Percentiles rank a stretch among this genome's conserved stretches.
phyloP scores from a whole-genome alignment of 2,329 filamentous ascomycete genomes.

The Neocatenulostroma microsporum region DNA sequence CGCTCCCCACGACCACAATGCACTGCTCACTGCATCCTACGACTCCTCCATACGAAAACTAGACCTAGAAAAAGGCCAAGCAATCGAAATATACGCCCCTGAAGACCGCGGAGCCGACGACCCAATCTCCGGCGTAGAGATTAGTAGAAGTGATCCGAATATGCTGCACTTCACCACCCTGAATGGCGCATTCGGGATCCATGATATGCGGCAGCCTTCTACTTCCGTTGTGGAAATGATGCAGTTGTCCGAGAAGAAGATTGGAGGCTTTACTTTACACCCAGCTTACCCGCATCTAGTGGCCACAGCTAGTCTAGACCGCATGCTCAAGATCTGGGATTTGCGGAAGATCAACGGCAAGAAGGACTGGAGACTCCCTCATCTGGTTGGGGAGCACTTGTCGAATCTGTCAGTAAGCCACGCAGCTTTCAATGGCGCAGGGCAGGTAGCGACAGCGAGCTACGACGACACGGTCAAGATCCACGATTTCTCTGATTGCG shows the following conservation, averaged over 20 bases:
- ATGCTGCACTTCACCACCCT: slow-evolving; percentile 82
- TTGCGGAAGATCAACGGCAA: slow-evolving; percentile 66
- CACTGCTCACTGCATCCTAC: slow-evolving; percentile 79
- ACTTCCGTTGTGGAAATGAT: slow-evolving; percentile 56
- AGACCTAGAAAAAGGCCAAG: slow-evolving; percentile 71
- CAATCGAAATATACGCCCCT: slow-evolving; percentile 74
- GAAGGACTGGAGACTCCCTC: slow-evolving; percentile 53
- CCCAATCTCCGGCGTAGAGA: slow-evolving; percentile 76
- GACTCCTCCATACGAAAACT: slow-evolving; percentile 85
- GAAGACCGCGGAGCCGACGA: slow-evolving; percentile 60
- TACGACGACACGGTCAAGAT: slow-evolving; percentile 97
- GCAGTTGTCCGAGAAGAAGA: slow-evolving; percentile 81
- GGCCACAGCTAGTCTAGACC: slow-evolving; percentile 82
- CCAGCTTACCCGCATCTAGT: slow-evolving; percentile 73
- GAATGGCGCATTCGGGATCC: slow-evolving; percentile 68
- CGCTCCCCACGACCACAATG: slow-evolving; percentile 62
- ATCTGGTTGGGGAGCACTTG: slow-evolving; percentile 70
- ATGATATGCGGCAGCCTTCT: slow-evolving; percentile 61
- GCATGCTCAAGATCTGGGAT: slow-evolving; percentile 89
- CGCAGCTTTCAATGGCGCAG: slow-evolving; percentile 77
- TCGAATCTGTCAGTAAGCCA: slow-evolving; percentile 83
- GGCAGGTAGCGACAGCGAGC: slow-evolving; percentile 81
- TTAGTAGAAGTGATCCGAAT: slow-evolving; percentile 62
- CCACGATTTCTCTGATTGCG: slow-evolving; percentile 57
- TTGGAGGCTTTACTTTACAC: slow-evolving; percentile 83